These are phyloP conservation scores for Salvia rosmarinus DNA, from an alignment of 257 asterid genomes.

Conservation along the genomic window DNA sequence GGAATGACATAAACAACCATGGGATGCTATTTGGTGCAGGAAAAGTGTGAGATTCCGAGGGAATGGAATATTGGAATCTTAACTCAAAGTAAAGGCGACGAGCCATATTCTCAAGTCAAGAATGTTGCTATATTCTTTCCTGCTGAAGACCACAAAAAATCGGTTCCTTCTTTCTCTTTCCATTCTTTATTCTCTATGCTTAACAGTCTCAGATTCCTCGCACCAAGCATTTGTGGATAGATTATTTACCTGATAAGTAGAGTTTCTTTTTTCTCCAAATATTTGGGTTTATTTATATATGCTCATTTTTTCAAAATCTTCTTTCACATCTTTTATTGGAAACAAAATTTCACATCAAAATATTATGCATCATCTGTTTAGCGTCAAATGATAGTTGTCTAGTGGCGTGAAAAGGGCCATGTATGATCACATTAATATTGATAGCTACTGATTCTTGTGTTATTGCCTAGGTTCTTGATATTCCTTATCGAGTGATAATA, in stretches of 20 bases:
- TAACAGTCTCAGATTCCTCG: constrained; percentile 47
- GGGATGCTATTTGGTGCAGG: constrained; percentile 55
- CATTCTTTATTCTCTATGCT: constrained; percentile 43
- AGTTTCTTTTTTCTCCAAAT: constrained; percentile 16
- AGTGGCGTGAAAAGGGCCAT: neutral
- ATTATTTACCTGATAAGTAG: constrained; percentile 30
- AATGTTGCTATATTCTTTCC: constrained; percentile 58
- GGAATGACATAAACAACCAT: constrained; percentile 46
- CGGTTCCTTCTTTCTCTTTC: constrained; percentile 53
- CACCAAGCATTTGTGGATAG: constrained; percentile 30
- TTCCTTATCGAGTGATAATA: neutral
- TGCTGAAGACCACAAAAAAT: constrained; percentile 68
- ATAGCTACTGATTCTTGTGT: constrained; percentile 11
- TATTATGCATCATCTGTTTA: neutral
- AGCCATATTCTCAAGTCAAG: constrained; percentile 74
- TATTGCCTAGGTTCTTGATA: constrained; percentile 8
- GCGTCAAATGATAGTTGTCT: constrained; percentile 18
- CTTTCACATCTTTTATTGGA: neutral
- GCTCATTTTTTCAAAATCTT: neutral
- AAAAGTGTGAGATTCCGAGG: constrained; percentile 44
- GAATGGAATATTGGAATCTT: constrained; percentile 68
- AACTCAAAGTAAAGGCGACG: constrained; percentile 60
- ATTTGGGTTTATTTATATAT: neutral
- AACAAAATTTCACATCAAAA: neutral
- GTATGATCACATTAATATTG: too few species aligned